Evolutionary conservation across 1,284 basidiomycete species (phyloP).

Genomic region (Moesziomyces antarcticus): DNA sequence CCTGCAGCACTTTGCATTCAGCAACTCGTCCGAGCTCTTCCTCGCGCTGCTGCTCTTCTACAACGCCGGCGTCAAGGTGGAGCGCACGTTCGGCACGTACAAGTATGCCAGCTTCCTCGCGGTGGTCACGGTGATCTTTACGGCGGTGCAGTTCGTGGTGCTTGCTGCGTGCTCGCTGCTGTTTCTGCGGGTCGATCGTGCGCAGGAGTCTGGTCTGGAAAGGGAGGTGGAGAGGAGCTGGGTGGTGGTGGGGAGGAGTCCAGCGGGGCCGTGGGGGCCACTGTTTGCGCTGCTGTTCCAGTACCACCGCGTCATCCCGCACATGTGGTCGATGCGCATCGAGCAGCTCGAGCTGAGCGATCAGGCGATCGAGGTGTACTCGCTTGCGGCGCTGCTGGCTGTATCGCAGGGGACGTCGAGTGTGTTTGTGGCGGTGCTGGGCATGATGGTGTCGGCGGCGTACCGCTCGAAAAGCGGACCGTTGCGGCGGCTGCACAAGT

Average conservation of each 20-base stretch:
- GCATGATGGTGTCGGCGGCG: conserved; percentile 11
- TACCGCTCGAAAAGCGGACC: conserved; percentile 12
- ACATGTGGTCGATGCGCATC: conserved; percentile 30
- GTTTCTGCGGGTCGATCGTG: background rate
- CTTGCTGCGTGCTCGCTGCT: conserved; percentile 3
- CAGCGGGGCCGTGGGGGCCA: conserved; percentile 34
- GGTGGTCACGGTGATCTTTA: conserved; percentile 17
- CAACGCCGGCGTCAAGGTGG: conserved; percentile 78
- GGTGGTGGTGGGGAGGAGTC: conserved; percentile 9
- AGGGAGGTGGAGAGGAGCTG: background rate
- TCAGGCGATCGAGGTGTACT: conserved; percentile 14
- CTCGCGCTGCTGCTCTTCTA: conserved; percentile 81
- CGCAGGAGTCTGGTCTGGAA: background rate
- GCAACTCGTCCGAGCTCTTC: conserved; percentile 85
- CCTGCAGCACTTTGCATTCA: conserved; percentile 80
- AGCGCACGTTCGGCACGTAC: conserved; percentile 84
- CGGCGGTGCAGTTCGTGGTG: conserved; percentile 9
- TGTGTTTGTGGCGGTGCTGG: conserved; percentile 10
- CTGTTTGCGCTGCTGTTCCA: conserved; percentile 40
- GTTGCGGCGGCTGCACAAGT: conserved; percentile 2
- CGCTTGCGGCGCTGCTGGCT: conserved; percentile 16
- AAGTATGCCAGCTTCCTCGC: conserved; percentile 76
- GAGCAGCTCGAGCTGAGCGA: conserved; percentile 14
- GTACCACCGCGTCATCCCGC: conserved; percentile 33
- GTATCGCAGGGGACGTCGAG: conserved; percentile 17